Percentiles rank a stretch among this genome's conserved stretches.
phyloP scores from a whole-genome alignment of 768 basidiomycete species.

The Tylopilus intermedius region DNA sequence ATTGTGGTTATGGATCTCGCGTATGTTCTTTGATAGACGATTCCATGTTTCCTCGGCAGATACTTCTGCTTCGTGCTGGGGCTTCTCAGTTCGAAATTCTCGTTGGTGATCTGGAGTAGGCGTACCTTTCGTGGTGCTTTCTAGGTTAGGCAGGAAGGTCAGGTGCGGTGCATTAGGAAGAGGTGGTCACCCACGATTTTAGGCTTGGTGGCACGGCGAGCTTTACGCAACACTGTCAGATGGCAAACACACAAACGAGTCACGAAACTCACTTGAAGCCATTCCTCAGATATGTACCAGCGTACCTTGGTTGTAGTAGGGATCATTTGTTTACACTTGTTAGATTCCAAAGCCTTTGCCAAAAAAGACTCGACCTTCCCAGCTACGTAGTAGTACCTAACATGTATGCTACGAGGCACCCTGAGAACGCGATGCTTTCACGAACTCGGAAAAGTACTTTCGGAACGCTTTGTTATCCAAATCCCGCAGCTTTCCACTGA shows the following conservation, averaged over 20 bases:
- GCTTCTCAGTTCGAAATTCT: constrained; percentile 1
- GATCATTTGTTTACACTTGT: constrained; percentile 30
- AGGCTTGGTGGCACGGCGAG: constrained; percentile 32
- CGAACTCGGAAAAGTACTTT: constrained; percentile 84
- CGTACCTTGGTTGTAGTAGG: constrained; percentile 3
- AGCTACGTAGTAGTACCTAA: neutral
- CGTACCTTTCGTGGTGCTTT: constrained; percentile 46
- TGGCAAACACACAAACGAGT: neutral
- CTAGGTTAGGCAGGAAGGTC: constrained; percentile 24
- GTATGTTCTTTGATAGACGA: constrained; percentile 76
- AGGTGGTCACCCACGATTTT: constrained; percentile 38
- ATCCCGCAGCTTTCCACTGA: constrained; percentile 69
- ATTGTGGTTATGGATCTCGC: constrained; percentile 93
- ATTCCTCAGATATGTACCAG: constrained; percentile 22
- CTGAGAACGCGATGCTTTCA: constrained; percentile 61
- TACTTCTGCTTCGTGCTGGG: constrained; percentile 67
- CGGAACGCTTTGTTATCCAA: constrained; percentile 72
- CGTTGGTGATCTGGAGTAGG: neutral
- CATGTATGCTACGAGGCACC: constrained; percentile 42
- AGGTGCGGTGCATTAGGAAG: constrained; percentile 18
- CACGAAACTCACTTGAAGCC: constrained; percentile 27
- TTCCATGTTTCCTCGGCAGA: constrained; percentile 84
- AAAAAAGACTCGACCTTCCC: constrained; percentile 19
- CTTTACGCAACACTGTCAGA: constrained; percentile 19
- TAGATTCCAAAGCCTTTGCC: constrained; percentile 30